phyloP scores from a whole-genome alignment of 768 basidiomycete species.

The Mycena amicta region DNA sequence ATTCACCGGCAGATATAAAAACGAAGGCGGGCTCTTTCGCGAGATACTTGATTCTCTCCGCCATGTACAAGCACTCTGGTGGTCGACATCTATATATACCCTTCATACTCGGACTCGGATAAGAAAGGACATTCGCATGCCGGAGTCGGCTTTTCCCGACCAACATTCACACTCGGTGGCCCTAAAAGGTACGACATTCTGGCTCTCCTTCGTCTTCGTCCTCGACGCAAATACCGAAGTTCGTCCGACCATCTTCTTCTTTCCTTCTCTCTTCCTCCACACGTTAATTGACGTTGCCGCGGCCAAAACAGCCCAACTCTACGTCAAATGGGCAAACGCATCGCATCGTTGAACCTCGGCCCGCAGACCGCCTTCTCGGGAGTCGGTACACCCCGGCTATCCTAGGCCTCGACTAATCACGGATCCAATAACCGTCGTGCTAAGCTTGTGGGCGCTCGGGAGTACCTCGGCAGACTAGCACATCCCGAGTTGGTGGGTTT shows the following conservation, averaged over 20 bases:
- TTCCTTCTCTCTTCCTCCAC: not conserved
- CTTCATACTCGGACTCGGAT: no score
- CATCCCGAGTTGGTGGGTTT: constrained; percentile 20
- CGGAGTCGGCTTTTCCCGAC: constrained; percentile 63
- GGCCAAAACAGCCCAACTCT: constrained; percentile 32
- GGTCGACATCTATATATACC: no score
- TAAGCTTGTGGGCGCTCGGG: constrained; percentile 20
- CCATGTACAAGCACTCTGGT: no score
- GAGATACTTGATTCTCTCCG: constrained; percentile 32
- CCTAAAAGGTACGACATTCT: constrained; percentile 48
- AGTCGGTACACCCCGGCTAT: constrained; percentile 17
- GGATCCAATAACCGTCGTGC: constrained; percentile 5
- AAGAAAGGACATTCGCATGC: no score
- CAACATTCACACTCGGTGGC: constrained; percentile 50
- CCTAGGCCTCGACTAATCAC: constrained; percentile 9
- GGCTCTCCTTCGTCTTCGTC: constrained; percentile 55
- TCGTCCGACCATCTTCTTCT: not conserved
- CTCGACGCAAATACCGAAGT: constrained; percentile 43
- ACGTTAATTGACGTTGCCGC: not conserved
- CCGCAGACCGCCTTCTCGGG: constrained; percentile 23
- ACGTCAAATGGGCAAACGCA: constrained; percentile 60
- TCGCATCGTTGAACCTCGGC: constrained; percentile 46
- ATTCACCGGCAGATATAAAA: constrained; percentile 49
- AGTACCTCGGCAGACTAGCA: constrained; percentile 11
- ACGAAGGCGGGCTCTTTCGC: constrained; percentile 51